Conservation (phyloP, 345 rosid genomes). For the Luvunga scandens region DNA sequence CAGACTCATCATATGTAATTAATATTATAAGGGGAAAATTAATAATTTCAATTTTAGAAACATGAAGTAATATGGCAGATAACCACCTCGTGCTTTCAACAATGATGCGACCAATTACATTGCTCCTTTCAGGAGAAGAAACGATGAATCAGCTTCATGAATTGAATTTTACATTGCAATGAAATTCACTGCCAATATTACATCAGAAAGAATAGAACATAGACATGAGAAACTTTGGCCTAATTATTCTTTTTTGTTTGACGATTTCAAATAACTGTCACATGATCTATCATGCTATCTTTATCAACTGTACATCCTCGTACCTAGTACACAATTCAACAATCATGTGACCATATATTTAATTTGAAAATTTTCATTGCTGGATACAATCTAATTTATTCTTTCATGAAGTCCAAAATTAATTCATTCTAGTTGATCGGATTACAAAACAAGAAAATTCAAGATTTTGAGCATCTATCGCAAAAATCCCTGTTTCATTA, state of each 20-base stretch:
- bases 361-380: background rate
- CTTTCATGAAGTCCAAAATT: background rate
- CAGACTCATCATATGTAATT: background rate
- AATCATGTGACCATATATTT: background rate
- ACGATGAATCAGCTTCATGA: background rate
- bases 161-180: background rate
- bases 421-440: background rate
- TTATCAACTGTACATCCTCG: background rate
- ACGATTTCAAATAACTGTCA: background rate
- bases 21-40: background rate
- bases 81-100: background rate
- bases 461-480: background rate
- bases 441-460: background rate
- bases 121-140: background rate
- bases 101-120: background rate
- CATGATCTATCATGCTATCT: background rate
- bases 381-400: background rate
- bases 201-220: background rate
- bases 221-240: background rate
- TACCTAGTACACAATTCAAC: background rate
- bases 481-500: background rate
- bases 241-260: background rate
- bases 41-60: background rate
- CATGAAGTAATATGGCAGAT: background rate
- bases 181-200: background rate